These are phyloP conservation scores for Candida smagusa DNA, from an alignment of 1,139 yeast species.

Conservation along the genomic window DNA sequence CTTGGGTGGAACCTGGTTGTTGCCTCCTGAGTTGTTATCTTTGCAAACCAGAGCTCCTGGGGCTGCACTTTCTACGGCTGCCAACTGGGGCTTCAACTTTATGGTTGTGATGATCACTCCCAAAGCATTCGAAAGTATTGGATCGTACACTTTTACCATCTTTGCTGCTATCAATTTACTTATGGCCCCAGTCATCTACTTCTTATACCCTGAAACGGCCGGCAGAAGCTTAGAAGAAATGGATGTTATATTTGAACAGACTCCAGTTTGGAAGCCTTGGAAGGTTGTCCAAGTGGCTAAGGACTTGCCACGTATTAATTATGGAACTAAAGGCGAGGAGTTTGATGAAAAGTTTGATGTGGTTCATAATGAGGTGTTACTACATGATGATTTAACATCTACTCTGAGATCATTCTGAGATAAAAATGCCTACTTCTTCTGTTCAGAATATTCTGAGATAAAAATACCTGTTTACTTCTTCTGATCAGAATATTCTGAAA, in stretches of 20 bases:
- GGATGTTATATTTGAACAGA: conserved; percentile 52
- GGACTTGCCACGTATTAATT: conserved; percentile 28
- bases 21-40: conserved; percentile 33
- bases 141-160: conserved; percentile 31
- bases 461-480: no score
- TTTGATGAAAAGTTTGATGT: conserved; percentile 7
- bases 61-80: conserved; percentile 35
- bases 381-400: no score
- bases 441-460: no score
- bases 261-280: conserved; percentile 37
- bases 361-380: no score
- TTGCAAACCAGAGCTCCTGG: conserved; percentile 34
- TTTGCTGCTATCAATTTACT: conserved; percentile 40
- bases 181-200: conserved; percentile 53
- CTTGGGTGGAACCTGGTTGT: conserved; percentile 26
- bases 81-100: conserved; percentile 37
- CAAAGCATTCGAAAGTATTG: conserved; percentile 28
- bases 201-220: conserved; percentile 61
- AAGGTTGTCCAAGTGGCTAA: conserved; percentile 35
- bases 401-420: no score
- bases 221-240: conserved; percentile 59
- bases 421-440: no score
- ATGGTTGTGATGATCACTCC: conserved; percentile 38
- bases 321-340: conserved; percentile 13
- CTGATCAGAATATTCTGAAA: no score